These are phyloP conservation scores for Stagonosporopsis cucurbitacearum DNA, from an alignment of 2,329 filamentous ascomycete genomes.

Conservation along the genomic window DNA sequence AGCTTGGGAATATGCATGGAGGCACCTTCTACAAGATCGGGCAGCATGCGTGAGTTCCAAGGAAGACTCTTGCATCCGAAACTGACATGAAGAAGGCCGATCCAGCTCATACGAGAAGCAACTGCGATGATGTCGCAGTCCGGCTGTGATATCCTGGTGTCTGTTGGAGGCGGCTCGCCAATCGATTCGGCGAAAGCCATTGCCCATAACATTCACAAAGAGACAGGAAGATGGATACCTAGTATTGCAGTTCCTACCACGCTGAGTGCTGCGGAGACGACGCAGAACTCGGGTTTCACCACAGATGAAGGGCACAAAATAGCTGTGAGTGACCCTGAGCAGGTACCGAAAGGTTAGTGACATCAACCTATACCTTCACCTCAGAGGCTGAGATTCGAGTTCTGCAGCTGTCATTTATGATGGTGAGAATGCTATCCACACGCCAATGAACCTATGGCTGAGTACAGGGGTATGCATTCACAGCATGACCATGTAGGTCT, in stretches of 20 bases:
- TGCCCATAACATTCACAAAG: constrained; percentile 47
- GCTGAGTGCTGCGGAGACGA: constrained; percentile 61
- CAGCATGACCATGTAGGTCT: neutral
- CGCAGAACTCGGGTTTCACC: constrained; percentile 60
- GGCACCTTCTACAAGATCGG: constrained; percentile 63
- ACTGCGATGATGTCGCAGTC: constrained; percentile 45
- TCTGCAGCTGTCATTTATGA: constrained; percentile 59
- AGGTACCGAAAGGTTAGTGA: constrained; percentile 49
- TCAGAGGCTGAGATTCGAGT: neutral
- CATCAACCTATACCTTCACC: neutral
- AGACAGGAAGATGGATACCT: constrained; percentile 48
- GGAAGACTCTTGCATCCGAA: neutral
- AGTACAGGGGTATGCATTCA: constrained; percentile 54
- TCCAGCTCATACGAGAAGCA: constrained; percentile 45
- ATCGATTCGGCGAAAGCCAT: constrained; percentile 57
- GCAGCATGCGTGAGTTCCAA: constrained; percentile 59
- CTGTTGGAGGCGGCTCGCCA: constrained; percentile 57
- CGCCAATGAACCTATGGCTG: constrained; percentile 58
- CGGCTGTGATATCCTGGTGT: constrained; percentile 44
- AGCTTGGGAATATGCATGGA: constrained; percentile 59
- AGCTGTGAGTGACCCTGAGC: constrained; percentile 54
- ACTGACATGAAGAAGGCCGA: constrained; percentile 37
- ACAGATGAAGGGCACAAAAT: constrained; percentile 59
- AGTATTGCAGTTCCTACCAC: constrained; percentile 50
- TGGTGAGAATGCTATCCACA: constrained; percentile 58